Percentiles rank a stretch among this genome's conserved stretches.
phyloP scores from a whole-genome alignment of 768 basidiomycete species.

The Lyophyllum atratum region DNA sequence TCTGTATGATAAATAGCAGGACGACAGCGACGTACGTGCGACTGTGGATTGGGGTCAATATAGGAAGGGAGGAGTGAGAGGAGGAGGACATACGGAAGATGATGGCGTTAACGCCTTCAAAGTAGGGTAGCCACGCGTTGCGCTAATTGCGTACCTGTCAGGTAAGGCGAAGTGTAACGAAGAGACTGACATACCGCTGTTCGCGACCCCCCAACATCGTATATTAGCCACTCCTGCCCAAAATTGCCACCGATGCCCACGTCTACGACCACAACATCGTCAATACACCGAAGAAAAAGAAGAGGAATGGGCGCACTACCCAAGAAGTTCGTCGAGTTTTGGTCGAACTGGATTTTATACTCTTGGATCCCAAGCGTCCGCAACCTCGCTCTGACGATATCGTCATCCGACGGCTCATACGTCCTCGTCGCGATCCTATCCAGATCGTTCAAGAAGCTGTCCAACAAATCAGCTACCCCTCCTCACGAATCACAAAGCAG shows the following conservation, averaged over 20 bases:
- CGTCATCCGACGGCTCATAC: conserved; percentile 62
- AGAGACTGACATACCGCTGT: conserved; percentile 41
- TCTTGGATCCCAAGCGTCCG: conserved; percentile 74
- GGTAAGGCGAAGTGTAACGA: neutral
- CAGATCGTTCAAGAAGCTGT: conserved; percentile 70
- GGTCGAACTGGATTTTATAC: conserved; percentile 56
- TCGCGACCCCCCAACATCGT: conserved; percentile 70
- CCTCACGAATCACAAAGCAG: neutral
- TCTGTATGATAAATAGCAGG: conserved; percentile 4
- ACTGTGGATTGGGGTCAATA: conserved; percentile 33
- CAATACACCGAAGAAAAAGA: neutral
- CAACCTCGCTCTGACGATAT: conserved; percentile 69
- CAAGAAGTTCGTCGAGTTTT: conserved; percentile 23
- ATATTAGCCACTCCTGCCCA: conserved; percentile 62
- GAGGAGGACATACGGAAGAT: conserved; percentile 65
- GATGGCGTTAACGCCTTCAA: conserved; percentile 73
- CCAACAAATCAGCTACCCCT: neutral
- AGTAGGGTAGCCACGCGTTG: conserved; percentile 72
- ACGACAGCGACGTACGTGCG: conserved; percentile 52
- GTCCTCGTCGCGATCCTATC: conserved; percentile 53
- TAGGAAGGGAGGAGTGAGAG: conserved; percentile 23
- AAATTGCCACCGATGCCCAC: conserved; percentile 25
- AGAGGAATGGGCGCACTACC: conserved; percentile 4
- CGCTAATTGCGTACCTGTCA: conserved; percentile 41
- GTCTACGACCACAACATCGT: conserved; percentile 1